Conservation (phyloP, 352 stramenopile genomes). For the Paralagenidium karlingii region DNA sequence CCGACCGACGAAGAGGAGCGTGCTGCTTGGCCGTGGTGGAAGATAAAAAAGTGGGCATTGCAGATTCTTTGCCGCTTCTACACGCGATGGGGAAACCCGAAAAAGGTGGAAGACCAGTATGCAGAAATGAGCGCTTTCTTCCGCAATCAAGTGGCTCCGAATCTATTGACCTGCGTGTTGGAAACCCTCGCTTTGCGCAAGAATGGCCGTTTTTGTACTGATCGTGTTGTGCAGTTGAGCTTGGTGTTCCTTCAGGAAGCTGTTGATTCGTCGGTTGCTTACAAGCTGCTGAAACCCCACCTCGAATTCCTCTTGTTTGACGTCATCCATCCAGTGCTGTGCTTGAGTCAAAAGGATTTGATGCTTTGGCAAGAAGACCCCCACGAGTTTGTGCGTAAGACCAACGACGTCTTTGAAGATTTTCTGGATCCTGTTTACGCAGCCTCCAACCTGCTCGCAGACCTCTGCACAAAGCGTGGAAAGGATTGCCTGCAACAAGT, state of each 20-base stretch:
- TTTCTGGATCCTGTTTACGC: constrained; percentile 93
- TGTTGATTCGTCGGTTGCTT: constrained; percentile 91
- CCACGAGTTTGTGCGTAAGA: constrained; percentile 96
- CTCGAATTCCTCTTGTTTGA: constrained; percentile 96
- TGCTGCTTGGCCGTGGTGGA: constrained; percentile 94
- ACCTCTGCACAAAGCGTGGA: constrained; percentile 90
- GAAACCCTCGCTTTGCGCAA: constrained; percentile 90
- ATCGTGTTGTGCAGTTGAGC: constrained; percentile 91
- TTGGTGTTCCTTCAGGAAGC: constrained; percentile 90
- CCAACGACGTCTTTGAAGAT: constrained; percentile 95
- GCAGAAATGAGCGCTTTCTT: constrained; percentile 91
- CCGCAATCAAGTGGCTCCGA: constrained; percentile 85
- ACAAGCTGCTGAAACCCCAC: constrained; percentile 97
- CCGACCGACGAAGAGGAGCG: constrained; percentile 87
- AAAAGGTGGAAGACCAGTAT: constrained; percentile 86
- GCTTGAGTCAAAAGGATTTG: constrained; percentile 89
- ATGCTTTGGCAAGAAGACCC: constrained; percentile 94
- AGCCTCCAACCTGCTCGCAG: constrained; percentile 88
- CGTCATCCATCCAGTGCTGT: constrained; percentile 93
- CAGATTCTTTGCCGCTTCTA: constrained; percentile 97
- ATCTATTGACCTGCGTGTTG: constrained; percentile 61
- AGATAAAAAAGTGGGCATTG: constrained; percentile 97
- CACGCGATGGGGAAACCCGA: constrained; percentile 93
- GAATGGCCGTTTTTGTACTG: constrained; percentile 92
- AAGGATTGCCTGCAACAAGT: constrained; percentile 92